phyloP scores from a whole-genome alignment of 495 filamentous ascomycete species.

The Penicillium bialowiezense region DNA sequence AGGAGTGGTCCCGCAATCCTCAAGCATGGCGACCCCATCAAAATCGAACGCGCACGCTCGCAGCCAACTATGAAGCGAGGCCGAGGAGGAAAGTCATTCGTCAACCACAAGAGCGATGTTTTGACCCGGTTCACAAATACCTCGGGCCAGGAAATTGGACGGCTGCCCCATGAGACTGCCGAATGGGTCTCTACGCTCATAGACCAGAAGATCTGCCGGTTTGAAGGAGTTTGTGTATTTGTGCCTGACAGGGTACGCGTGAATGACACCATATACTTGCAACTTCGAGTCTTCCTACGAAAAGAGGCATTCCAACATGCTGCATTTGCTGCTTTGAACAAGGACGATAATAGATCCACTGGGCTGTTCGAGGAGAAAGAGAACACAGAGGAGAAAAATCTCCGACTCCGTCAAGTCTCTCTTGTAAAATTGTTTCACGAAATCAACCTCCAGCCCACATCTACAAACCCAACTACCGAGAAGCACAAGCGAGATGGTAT shows the following conservation, averaged over 20 bases:
- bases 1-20: constrained; percentile 71
- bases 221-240: constrained; percentile 88
- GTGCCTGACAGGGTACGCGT: constrained; percentile 79
- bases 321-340: constrained; percentile 48
- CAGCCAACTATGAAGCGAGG: constrained; percentile 55
- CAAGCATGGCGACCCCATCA: constrained; percentile 72
- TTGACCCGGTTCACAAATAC: constrained; percentile 90
- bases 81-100: constrained; percentile 47
- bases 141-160: constrained; percentile 77
- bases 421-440: constrained; percentile 88
- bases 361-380: constrained; percentile 80
- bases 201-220: constrained; percentile 84
- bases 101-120: constrained; percentile 66
- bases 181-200: constrained; percentile 91
- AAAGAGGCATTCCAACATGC: constrained; percentile 66
- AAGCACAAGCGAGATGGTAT: constrained; percentile 79
- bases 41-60: constrained; percentile 82
- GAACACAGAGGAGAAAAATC: constrained; percentile 75
- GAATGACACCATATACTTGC: constrained; percentile 90
- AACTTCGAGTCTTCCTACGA: constrained; percentile 76
- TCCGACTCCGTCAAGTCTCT: constrained; percentile 83
- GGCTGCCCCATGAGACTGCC: constrained; percentile 87
- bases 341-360: constrained; percentile 68
- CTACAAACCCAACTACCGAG: constrained; percentile 68
- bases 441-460: constrained; percentile 74